Evolutionary conservation across 306 rosid species (phyloP), one percentile per base, ranked within the genome.

Genomic region (Fragaria vesca): DNA sequence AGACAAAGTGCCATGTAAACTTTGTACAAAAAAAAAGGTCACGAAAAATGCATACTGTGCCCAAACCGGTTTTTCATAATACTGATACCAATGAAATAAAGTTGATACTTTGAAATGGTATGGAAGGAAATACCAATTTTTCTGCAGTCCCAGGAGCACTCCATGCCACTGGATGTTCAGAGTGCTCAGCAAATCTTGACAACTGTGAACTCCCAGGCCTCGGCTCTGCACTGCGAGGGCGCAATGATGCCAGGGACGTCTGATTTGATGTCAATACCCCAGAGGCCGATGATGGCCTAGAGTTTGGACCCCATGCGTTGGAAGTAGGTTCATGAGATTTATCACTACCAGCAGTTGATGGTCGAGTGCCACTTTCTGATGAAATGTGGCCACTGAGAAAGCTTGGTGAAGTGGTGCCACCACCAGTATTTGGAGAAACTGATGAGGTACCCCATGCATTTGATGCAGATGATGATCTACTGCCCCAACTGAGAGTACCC

Each of bases 401-500:
- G 80, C 89, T 91, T 38, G 99, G 97, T 21, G 99, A 95, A 66
- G 92, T 74, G 71, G 88, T 51, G 79, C 92, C 88, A 68, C 95
- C 93, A 81, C 89, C 96, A 26, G 96, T 81, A 77, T 86, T 89
- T 69, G 97, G 99, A 74, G 99, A 96, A 26, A 88, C 71, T 38
- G 97, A 85, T 62, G 91, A 83, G 36, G 97, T 80, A 6, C 99
- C 94, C 99, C 99, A 96, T 55, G 94, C 91, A 91, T 90, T 89
- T 71, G 97, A 62, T 69, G 92, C 82, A 82, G 94, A 83, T n/a
- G 97, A 87, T 69, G 97, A 87, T 90, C 58, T 93, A 88, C 88
- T 86, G 69, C 99, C 99, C 99, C 99, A 96, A 88, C 96, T 80
- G 62, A 83, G 94, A 38, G 97, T 91, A 52, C 99, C 99, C 96